These are phyloP conservation scores for Russula dissimulans DNA, from an alignment of 768 basidiomycete genomes.

Conservation along the genomic window DNA sequence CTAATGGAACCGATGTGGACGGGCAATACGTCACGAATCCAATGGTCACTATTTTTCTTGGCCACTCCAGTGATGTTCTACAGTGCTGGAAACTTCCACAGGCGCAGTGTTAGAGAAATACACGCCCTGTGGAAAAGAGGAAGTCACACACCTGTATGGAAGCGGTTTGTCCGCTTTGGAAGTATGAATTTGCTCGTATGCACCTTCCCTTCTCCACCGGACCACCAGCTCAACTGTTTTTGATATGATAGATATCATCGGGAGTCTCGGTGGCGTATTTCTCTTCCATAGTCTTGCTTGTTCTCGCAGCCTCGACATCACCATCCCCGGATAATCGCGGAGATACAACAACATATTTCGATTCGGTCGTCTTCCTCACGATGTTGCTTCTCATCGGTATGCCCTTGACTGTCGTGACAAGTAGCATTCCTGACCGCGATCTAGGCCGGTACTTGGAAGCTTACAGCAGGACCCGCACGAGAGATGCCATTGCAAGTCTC, in stretches of 20 bases:
- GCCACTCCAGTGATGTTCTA: conserved; percentile 67
- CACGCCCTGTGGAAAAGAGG: conserved; percentile 46
- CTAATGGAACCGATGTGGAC: conserved; percentile 54
- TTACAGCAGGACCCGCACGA: conserved; percentile 58
- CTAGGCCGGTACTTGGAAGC: conserved; percentile 57
- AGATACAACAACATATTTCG: conserved; percentile 68
- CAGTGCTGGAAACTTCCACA: conserved; percentile 49
- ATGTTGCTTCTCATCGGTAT: conserved; percentile 68
- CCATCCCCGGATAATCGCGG: conserved; percentile 32
- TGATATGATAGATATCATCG: conserved; percentile 35
- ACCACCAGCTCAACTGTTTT: too few relatives aligned
- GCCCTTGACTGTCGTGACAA: conserved; percentile 9
- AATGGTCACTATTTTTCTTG: conserved; percentile 58
- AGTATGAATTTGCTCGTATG: conserved; percentile 78
- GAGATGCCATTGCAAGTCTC: conserved; percentile 64
- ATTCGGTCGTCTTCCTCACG: conserved; percentile 71
- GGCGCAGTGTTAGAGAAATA: conserved; percentile 47
- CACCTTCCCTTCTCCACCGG: conserved; percentile 4
- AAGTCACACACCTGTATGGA: conserved; percentile 43
- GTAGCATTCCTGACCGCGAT: not conserved
- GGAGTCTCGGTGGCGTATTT: conserved; percentile 74
- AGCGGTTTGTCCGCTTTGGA: conserved; percentile 61
- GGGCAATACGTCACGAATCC: conserved; percentile 48
- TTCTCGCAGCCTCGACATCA: conserved; percentile 40
- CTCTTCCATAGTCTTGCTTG: conserved; percentile 61